Percentiles rank a stretch among this genome's conserved stretches.
Evolutionary conservation across 192 early-diverging fungal genomes (phyloP).

Genomic region (Mortierella antarctica): DNA sequence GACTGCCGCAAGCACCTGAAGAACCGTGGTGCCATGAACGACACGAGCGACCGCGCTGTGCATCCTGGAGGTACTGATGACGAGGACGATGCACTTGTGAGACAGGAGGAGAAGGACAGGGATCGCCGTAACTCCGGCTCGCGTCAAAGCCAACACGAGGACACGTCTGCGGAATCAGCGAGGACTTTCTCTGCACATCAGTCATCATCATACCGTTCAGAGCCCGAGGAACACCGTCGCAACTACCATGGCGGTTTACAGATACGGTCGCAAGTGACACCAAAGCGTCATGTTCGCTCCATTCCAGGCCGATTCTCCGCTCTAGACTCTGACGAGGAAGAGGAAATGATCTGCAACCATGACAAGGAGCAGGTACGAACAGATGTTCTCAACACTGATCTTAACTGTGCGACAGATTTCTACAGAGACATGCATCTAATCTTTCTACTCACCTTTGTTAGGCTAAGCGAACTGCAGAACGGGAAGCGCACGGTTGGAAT

Average conservation of each 20-base stretch:
- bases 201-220: slow-evolving; percentile 2
- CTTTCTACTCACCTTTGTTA: not conserved
- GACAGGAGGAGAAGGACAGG: slow-evolving; percentile 4
- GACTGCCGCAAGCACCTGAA: slow-evolving; percentile 3
- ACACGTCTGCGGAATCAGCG: not conserved
- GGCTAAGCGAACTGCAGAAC: slow-evolving; percentile 6
- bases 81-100: slow-evolving; percentile 25
- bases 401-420: too few relatives aligned
- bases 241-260: slow-evolving; percentile 18
- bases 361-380: slow-evolving; percentile 5
- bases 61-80: slow-evolving; percentile 16
- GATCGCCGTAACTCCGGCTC: not conserved
- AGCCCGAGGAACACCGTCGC: slow-evolving; percentile 7
- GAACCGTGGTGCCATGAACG: not conserved
- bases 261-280: slow-evolving; percentile 13
- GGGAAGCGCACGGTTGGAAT: too few relatives aligned
- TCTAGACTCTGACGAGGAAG: slow-evolving; percentile 41
- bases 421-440: too few relatives aligned
- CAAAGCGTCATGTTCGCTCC: slow-evolving; percentile 13
- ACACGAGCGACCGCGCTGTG: slow-evolving; percentile 6
- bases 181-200: slow-evolving; percentile 2
- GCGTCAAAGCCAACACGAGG: not conserved
- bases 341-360: slow-evolving; percentile 15
- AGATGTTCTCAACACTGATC: not conserved
- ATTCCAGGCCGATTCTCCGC: slow-evolving; percentile 48